Conservation (phyloP, 352 stramenopile species). For the Salisapilia sapeloensis region DNA sequence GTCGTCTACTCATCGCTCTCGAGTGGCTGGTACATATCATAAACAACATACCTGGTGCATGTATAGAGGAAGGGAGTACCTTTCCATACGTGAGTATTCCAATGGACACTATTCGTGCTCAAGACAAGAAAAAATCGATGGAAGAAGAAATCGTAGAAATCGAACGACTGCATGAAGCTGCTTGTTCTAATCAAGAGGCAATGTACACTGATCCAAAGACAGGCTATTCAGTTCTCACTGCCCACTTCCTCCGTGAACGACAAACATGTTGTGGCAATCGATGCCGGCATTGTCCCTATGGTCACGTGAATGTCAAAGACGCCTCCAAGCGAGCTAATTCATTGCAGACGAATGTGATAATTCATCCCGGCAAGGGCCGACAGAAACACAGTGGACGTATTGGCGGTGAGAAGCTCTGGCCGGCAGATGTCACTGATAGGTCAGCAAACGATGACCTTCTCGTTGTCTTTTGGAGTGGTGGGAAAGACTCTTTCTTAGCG, state of each 20-base stretch:
- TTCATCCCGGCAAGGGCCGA: slow-evolving; percentile 10
- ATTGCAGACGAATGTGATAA: slow-evolving; percentile 6
- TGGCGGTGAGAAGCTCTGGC: slow-evolving; percentile 16
- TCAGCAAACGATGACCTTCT: slow-evolving; percentile 19
- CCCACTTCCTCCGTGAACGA: slow-evolving; percentile 43
- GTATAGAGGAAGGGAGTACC: slow-evolving; percentile 8
- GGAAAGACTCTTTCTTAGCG: slow-evolving; percentile 82
- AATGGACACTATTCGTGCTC: slow-evolving; percentile 17
- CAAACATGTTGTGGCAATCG: slow-evolving; percentile 81
- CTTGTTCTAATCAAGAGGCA: slow-evolving; percentile 40
- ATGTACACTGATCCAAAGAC: slow-evolving; percentile 77
- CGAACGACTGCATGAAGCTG: slow-evolving; percentile 46
- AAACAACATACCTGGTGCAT: slow-evolving; percentile 16
- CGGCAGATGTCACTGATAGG: slow-evolving; percentile 1
- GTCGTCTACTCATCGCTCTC: slow-evolving; percentile 25
- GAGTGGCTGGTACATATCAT: slow-evolving; percentile 48
- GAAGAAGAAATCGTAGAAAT: slow-evolving; percentile 18
- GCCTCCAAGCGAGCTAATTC: slow-evolving; percentile 17
- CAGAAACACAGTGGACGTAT: slow-evolving; percentile 7
- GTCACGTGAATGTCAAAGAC: slow-evolving; percentile 62
- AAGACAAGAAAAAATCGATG: slow-evolving; percentile 2
- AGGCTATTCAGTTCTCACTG: slow-evolving; percentile 81
- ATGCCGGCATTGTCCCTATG: slow-evolving; percentile 83
- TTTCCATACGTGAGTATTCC: slow-evolving; percentile 16
- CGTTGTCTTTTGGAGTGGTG: slow-evolving; percentile 78